A percentile compares a stretch with the other conserved stretches of the same genome.
Conservation (phyloP, 1,139 yeast genomes). For the Wickerhamomyces sp. region DNA sequence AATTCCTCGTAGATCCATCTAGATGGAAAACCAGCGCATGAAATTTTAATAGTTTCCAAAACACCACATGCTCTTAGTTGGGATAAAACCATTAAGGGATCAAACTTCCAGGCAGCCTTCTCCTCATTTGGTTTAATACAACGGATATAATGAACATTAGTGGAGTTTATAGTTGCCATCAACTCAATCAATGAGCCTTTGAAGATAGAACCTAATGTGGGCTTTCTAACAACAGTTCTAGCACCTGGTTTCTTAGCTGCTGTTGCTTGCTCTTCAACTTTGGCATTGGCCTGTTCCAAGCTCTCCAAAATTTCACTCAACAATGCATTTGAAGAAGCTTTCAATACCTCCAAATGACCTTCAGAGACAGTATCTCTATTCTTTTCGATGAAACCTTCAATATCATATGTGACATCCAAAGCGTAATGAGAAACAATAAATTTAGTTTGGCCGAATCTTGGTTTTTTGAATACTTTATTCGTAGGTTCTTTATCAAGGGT, state of each 20-base stretch:
- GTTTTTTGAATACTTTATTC: conserved; percentile 79
- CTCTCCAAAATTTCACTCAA: conserved; percentile 59
- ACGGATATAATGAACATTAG: conserved; percentile 94
- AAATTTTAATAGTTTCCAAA: conserved; percentile 89
- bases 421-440: conserved; percentile 94
- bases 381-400: conserved; percentile 94
- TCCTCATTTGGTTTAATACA: conserved; percentile 96
- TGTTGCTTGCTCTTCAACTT: conserved; percentile 39
- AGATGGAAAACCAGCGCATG: conserved; percentile 98
- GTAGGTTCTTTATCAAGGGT: conserved; percentile 79
- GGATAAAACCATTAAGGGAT: conserved; percentile 89
- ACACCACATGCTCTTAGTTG: conserved; percentile 99
- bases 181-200: conserved; percentile 88
- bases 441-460: conserved; percentile 89
- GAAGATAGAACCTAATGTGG: conserved; percentile 92
- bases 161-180: conserved; percentile 88
- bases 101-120: conserved; percentile 94
- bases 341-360: conserved; percentile 84
- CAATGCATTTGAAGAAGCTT: conserved; percentile 60
- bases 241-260: conserved; percentile 30
- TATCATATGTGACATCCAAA: conserved; percentile 86
- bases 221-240: conserved; percentile 63
- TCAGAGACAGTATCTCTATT: conserved; percentile 97
- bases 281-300: conserved; percentile 54
- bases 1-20: conserved; percentile 95